Evolutionary conservation across 2,329 filamentous ascomycete genomes (phyloP).

Genomic region (Pyricularia sp.): DNA sequence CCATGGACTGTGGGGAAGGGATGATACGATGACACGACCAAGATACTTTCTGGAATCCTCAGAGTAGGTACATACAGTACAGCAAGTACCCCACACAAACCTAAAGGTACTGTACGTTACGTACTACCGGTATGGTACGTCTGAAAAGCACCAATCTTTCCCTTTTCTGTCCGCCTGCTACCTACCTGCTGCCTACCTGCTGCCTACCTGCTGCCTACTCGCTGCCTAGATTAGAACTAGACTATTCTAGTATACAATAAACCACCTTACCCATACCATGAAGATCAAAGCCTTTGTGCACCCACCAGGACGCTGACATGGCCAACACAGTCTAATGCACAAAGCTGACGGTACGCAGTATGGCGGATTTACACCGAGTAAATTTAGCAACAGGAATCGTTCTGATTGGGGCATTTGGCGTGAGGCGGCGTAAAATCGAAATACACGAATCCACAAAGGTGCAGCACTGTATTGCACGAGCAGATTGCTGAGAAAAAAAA

Average conservation of each 20-base stretch:
- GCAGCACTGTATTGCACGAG: background rate
- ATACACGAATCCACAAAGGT: background rate
- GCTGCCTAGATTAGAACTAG: background rate
- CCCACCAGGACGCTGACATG: background rate
- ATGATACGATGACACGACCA: background rate
- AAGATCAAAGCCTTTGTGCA: background rate
- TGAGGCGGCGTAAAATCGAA: background rate
- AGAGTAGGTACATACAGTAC: no score
- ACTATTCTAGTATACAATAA: background rate
- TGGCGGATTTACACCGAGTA: background rate
- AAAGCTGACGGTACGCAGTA: background rate
- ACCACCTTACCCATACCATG: no score
- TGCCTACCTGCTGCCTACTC: background rate
- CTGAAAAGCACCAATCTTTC: no score
- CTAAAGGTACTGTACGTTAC: no score
- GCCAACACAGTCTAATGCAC: background rate
- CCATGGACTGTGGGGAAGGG: background rate
- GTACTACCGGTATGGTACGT: background rate
- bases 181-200: background rate
- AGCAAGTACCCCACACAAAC: no score
- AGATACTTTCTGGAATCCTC: no score
- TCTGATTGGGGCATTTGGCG: background rate
- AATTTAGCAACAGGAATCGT: background rate
- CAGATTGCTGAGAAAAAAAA: background rate
- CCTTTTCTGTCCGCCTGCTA: no score